A percentile compares a stretch with the other conserved stretches of the same genome.
Evolutionary conservation across 176 grass and related monocot species (phyloP).

Genomic region (Oryza officinalis): DNA sequence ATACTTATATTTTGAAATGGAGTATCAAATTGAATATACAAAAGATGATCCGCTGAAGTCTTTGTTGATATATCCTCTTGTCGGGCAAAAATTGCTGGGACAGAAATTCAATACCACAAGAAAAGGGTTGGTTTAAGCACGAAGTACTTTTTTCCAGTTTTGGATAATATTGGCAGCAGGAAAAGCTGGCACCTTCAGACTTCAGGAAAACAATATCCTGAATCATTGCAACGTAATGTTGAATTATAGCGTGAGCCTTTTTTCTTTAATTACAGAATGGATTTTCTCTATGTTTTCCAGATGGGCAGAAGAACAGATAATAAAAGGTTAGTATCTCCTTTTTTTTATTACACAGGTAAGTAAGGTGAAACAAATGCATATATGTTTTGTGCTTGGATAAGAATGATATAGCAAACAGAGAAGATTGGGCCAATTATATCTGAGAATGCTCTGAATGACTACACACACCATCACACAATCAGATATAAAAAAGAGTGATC

Average conservation of each 20-base stretch:
- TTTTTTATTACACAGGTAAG: not conserved
- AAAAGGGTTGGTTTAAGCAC: not conserved
- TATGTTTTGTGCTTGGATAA: not conserved
- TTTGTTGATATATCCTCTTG: not conserved
- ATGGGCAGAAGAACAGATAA: not conserved
- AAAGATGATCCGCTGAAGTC: not conserved
- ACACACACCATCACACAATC: constrained; percentile 21
- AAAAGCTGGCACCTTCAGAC: too few relatives aligned
- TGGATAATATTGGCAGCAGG: too few relatives aligned
- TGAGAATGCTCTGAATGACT: constrained; percentile 28
- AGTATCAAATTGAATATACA: not conserved
- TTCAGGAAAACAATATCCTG: too few relatives aligned
- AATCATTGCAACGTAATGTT: not conserved
- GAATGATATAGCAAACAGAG: not conserved
- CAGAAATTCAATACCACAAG: not conserved
- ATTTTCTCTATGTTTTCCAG: not conserved
- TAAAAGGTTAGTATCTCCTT: not conserved
- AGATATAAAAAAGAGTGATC: constrained; percentile 23
- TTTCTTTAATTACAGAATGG: not conserved
- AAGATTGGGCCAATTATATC: constrained; percentile 4
- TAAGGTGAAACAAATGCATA: constrained; percentile 13
- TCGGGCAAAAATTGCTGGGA: not conserved
- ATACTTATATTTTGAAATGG: too few relatives aligned
- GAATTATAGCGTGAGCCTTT: not conserved
- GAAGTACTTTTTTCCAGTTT: not conserved